These are phyloP conservation scores for Rhamnella rubrinervis DNA, from an alignment of 331 rosid species.

Conservation along the genomic window DNA sequence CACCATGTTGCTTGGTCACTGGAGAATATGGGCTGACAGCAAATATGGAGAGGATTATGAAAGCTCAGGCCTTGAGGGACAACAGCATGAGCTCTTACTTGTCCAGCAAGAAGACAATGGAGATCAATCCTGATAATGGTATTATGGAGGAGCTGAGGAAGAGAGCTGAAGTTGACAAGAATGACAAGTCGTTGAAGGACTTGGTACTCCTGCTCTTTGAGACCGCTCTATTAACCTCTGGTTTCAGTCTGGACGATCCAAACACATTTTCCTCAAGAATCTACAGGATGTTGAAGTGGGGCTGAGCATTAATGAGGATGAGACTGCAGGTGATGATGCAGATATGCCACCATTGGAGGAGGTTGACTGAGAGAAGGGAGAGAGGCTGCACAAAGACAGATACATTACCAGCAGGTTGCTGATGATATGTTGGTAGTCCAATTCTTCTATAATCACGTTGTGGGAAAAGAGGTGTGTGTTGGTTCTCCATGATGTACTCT, in stretches of 20 bases:
- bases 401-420: too few relatives aligned
- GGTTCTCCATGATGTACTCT: too few relatives aligned
- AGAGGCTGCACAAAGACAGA: neutral
- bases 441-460: too few relatives aligned
- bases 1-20: slow-evolving; percentile 27
- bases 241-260: slow-evolving; percentile 36
- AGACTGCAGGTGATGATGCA: neutral
- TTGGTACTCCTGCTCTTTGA: slow-evolving; percentile 32
- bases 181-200: slow-evolving; percentile 31
- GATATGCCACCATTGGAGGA: slow-evolving; percentile 28
- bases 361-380: slow-evolving; percentile 17
- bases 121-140: slow-evolving; percentile 24
- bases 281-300: slow-evolving; percentile 37
- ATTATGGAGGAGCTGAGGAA: slow-evolving; percentile 28
- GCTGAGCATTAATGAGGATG: slow-evolving; percentile 24
- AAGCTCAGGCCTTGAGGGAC: slow-evolving; percentile 28
- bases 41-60: slow-evolving; percentile 39
- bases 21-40: slow-evolving; percentile 34
- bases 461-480: too few relatives aligned
- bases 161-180: slow-evolving; percentile 24
- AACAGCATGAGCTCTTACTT: slow-evolving; percentile 25
- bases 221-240: slow-evolving; percentile 23
- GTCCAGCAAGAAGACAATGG: slow-evolving; percentile 38
- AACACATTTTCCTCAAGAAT: slow-evolving; percentile 31
- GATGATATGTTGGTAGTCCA: too few relatives aligned